A percentile compares a stretch with the other conserved stretches of the same genome.
phyloP scores from a whole-genome alignment of 306 rosid genomes.

The Castanospermum australe region DNA sequence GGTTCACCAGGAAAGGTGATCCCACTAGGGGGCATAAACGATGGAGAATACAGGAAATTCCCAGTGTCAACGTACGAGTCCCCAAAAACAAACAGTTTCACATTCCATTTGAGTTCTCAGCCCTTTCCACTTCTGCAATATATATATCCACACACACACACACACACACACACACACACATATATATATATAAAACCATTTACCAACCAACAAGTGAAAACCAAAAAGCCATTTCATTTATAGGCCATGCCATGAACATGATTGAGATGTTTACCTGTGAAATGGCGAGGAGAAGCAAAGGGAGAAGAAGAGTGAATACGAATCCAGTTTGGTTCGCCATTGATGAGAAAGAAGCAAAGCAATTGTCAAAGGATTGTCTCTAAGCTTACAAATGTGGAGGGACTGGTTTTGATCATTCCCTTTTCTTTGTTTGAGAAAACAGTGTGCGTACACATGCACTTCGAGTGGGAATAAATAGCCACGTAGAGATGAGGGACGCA shows the following conservation, averaged over 20 bases:
- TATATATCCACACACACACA: too few species aligned
- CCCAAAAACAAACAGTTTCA: conserved; percentile 32
- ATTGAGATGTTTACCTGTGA: not conserved
- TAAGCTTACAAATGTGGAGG: not conserved
- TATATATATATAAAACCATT: not conserved
- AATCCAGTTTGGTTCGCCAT: not conserved
- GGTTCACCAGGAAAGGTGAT: conserved; percentile 36
- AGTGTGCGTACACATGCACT: too few species aligned
- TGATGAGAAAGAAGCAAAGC: not conserved
- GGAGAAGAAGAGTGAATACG: not conserved
- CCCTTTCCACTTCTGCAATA: too few species aligned
- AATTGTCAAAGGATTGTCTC: not conserved
- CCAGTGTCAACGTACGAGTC: too few species aligned
- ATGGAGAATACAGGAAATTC: not conserved
- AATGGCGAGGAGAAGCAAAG: not conserved
- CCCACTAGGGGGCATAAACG: conserved; percentile 31
- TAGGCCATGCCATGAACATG: not conserved
- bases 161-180: not conserved
- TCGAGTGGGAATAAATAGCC: too few species aligned
- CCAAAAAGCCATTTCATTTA: too few species aligned
- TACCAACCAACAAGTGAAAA: not conserved
- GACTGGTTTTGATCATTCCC: too few species aligned
- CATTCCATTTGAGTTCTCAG: not conserved
- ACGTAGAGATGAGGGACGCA: too few species aligned
- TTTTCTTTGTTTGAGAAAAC: too few species aligned